Evolutionary conservation across 2,329 filamentous ascomycete species (phyloP), one percentile per base, ranked within the genome.

Genomic region (Aureobasidium zeae): DNA sequence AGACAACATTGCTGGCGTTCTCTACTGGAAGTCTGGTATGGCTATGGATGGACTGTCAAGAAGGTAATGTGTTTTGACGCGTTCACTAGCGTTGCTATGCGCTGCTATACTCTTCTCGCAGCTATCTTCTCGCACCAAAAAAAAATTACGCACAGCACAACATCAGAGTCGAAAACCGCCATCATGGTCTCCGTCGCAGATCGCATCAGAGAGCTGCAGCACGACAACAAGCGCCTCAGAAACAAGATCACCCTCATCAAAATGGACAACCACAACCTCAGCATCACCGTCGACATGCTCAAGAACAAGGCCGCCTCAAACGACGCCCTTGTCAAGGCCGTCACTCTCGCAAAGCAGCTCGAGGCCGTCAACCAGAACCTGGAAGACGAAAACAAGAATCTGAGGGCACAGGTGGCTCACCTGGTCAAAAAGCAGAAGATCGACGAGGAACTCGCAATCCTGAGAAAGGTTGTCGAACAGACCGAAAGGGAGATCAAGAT

Each of bases 301-400:
- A 41, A 41, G 7, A 41, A 41, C 20, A 31, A 41, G n/a, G 37
- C 20, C 19, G 37, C 37, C 10, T 31, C n/a, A 11, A 28, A 41
- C 6, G 26, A 41, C 22, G 28, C 37, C 13, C 5, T 41, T 20
- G 24, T 22, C 8, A 41, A 31, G n/a, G 37, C 37, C 28, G 28
- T 24, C 28, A 15, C 15, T 15, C 17, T 13, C 12, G 31, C 31
- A 26, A 41, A 41, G 13, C 15, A 41, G 2, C 37, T 41, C 28
- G 37, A 41, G 11, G 12, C n/a, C 11, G 30, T 31, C 37, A 41
- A 41, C 11, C 26, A 41, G n/a, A 10, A 3, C 2, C 37, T 41
- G 22, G 37, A 41, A 7, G 28, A 24, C 10, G 28, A 41, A 9
- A 31, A 31, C 37, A 21, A 24, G 37, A 26, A 41, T 16, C 37